Evolutionary conservation across 148 eudicot species (phyloP), one percentile per base, ranked within the genome.

Genomic region (Fallopia convolvulus): DNA sequence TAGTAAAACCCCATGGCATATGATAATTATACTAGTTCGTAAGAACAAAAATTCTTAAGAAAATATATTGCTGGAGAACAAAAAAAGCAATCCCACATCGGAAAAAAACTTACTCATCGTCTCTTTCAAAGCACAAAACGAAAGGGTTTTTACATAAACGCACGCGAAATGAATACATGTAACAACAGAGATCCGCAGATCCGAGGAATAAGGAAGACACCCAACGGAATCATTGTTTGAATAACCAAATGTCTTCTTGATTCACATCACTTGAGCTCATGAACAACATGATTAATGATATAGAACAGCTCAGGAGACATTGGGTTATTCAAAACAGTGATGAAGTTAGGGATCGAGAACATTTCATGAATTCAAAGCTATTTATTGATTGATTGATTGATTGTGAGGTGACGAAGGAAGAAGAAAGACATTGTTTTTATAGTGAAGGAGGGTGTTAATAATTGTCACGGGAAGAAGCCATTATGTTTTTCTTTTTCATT

Each of bases 211-310:
- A 21, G 20, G 65, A 58, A 58, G 20, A 58, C 65, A 58, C 65
- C 65, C 30, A 58, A n/a, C n/a, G 32, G 21, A 58, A 58, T 58
- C 65, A 58, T 58, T 58, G 65, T 58, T 58, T 58, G 65, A 58
- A 58, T 21, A 58, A 58, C 65, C 26, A n/a, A 58, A 21, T 58
- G 20, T 6, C 60, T 55, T 5, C 60, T 55, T 17, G 18, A 55
- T 14, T 55, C 23, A 7, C 6, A 55, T 6, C 18, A 5, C 21
- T 12, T 11, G 12, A 49, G 53, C 13, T 8, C 53, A 15, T 20
- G 23, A 17, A 3, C 30, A 26, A 26, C 53, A 15, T 20, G 23
- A 17, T 17, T n/a, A 48, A 48, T 48, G 52, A 13, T 48, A 13
- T 48, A 13, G 14, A 48, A 55, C 21, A 11, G 60, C 0, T n/a